A percentile compares a stretch with the other conserved stretches of the same genome.
Conservation (phyloP, 805 yeast species). For the Metschnikowia shivogae region DNA sequence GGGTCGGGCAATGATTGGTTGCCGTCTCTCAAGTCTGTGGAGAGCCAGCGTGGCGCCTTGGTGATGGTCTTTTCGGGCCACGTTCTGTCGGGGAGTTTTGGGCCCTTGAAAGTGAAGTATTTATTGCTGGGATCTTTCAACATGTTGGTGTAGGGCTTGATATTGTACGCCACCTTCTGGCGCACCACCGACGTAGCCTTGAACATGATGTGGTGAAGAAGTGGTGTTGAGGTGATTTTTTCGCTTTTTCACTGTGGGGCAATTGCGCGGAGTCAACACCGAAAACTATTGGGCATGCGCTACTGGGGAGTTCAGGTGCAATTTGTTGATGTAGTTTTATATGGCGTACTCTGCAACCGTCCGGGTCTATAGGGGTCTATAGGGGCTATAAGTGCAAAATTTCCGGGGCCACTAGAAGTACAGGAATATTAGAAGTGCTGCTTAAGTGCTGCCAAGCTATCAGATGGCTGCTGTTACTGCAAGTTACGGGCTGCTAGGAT, state of each 20-base stretch:
- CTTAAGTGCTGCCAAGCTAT: too few species aligned
- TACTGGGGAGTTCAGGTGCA: too few species aligned
- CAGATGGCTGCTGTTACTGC: too few species aligned
- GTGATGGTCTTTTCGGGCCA: conserved; percentile 68
- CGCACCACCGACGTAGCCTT: conserved; percentile 22
- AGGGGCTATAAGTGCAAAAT: too few species aligned
- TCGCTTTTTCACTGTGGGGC: conserved; percentile 2
- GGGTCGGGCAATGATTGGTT: conserved; percentile 82
- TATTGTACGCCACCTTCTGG: conserved; percentile 23
- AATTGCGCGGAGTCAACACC: not conserved
- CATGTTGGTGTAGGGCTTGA: conserved; percentile 40
- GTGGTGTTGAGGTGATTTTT: conserved; percentile 2
- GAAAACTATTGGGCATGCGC: too few species aligned
- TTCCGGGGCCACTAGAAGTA: too few species aligned
- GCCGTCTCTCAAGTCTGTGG: conserved; percentile 78
- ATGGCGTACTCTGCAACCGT: too few species aligned
- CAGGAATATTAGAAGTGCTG: too few species aligned
- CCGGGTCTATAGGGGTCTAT: too few species aligned
- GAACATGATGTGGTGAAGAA: conserved; percentile 18
- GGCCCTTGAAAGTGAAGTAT: conserved; percentile 53
- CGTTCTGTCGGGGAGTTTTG: conserved; percentile 55
- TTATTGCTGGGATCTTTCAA: conserved; percentile 65
- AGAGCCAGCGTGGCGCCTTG: conserved; percentile 76
- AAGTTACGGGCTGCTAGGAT: too few species aligned
- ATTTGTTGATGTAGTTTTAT: too few species aligned